Evolutionary conservation across 352 stramenopile genomes (phyloP).

Genomic region (Globisporangium spinosum): DNA sequence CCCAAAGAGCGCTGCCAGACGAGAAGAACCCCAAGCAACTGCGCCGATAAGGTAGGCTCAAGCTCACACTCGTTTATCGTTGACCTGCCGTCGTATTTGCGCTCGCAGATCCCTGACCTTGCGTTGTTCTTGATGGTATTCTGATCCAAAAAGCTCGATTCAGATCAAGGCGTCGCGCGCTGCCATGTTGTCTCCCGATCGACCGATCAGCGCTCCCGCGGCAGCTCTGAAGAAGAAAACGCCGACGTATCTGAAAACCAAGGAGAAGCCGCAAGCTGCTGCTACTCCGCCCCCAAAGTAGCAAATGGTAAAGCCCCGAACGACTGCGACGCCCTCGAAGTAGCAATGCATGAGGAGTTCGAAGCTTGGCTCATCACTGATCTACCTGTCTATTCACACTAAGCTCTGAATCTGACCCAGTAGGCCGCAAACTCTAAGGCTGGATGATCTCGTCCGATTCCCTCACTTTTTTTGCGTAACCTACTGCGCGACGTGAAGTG

Average conservation of each 20-base stretch:
- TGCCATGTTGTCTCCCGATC: constrained; percentile 34
- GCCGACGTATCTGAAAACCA: constrained; percentile 12
- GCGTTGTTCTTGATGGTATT: background rate
- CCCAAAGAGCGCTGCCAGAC: background rate
- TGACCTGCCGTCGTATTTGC: background rate
- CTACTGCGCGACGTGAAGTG: constrained; percentile 37
- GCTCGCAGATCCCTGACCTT: background rate
- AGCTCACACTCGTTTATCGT: too few species aligned
- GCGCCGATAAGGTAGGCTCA: constrained; percentile 17
- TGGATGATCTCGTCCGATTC: background rate
- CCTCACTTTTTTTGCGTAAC: too few species aligned
- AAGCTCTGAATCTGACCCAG: background rate
- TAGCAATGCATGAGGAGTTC: too few species aligned
- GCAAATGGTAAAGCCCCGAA: background rate
- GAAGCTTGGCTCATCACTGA: background rate
- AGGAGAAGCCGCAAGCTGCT: constrained; percentile 16
- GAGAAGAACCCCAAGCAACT: constrained; percentile 7
- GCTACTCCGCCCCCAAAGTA: constrained; percentile 4
- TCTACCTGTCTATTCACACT: background rate
- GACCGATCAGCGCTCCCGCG: constrained; percentile 52
- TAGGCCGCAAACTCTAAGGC: background rate
- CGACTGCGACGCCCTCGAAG: too few species aligned
- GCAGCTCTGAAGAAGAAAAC: constrained; percentile 43
- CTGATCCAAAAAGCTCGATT: constrained; percentile 22
- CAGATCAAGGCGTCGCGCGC: constrained; percentile 38